These are phyloP conservation scores for Fusarium siculi DNA, from an alignment of 2,329 filamentous ascomycete genomes.

Conservation along the genomic window DNA sequence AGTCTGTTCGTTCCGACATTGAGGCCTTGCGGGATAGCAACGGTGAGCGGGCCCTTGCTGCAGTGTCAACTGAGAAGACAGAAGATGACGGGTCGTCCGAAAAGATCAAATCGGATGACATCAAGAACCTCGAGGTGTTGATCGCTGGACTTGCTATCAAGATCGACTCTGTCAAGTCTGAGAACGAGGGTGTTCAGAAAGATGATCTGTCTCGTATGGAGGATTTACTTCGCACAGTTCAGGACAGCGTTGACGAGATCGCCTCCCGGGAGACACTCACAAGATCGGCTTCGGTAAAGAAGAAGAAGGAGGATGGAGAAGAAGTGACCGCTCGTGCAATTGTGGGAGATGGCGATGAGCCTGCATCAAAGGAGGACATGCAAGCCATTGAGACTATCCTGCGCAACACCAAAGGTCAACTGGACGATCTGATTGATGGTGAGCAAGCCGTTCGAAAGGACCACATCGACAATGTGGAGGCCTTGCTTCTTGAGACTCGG, in stretches of 20 bases:
- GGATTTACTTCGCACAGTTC: conserved; percentile 61
- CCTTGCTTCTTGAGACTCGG: conserved; percentile 75
- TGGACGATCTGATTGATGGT: conserved; percentile 82
- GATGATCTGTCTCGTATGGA: conserved; percentile 68
- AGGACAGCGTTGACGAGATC: conserved; percentile 59
- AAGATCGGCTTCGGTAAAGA: conserved; percentile 33
- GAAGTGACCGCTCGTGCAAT: conserved; percentile 8
- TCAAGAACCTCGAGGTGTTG: conserved; percentile 86
- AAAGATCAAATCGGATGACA: conserved; percentile 73
- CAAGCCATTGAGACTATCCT: conserved; percentile 91
- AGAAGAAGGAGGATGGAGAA: conserved; percentile 35
- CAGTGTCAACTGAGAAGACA: conserved; percentile 36
- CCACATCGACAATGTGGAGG: conserved; percentile 73
- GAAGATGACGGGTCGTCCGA: conserved; percentile 55
- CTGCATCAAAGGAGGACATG: conserved; percentile 77
- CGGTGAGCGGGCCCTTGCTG: conserved; percentile 60
- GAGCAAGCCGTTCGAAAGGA: conserved; percentile 76
- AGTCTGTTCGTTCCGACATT: conserved; percentile 78
- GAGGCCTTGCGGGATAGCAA: conserved; percentile 72
- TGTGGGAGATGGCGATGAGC: conserved; percentile 46
- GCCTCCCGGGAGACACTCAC: conserved; percentile 46
- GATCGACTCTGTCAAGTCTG: conserved; percentile 68
- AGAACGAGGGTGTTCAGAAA: conserved; percentile 53
- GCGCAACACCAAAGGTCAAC: conserved; percentile 85
- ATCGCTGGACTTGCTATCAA: conserved; percentile 86